Percentiles rank a stretch among this genome's conserved stretches.
Conservation (phyloP, 1,284 basidiomycete species). For the Heterobasidion parviporum region DNA sequence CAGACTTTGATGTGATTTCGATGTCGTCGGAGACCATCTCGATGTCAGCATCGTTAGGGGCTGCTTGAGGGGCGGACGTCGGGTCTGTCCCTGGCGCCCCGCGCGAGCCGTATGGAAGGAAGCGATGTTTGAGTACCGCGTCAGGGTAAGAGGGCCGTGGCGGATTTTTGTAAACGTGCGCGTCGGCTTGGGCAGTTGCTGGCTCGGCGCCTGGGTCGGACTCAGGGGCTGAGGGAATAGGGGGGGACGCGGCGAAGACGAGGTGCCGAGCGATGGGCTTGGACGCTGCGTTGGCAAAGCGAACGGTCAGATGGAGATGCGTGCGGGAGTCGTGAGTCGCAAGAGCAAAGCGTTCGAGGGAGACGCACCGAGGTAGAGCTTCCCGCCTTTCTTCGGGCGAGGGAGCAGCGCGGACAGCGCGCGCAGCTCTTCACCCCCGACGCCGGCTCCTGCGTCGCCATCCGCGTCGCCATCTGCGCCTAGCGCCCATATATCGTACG, state of each 20-base stretch:
- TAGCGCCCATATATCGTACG: slow-evolving; percentile 59
- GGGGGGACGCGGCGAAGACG: slow-evolving; percentile 43
- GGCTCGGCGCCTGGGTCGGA: slow-evolving; percentile 15
- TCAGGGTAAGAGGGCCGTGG: slow-evolving; percentile 50
- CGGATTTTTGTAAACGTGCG: slow-evolving; percentile 33
- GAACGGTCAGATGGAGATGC: too few species aligned
- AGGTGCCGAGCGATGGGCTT: slow-evolving; percentile 50
- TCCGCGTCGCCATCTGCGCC: slow-evolving; percentile 13
- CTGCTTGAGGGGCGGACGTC: slow-evolving; percentile 15
- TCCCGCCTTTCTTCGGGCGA: slow-evolving; percentile 48
- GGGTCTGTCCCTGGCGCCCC: slow-evolving; percentile 7
- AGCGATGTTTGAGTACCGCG: slow-evolving; percentile 54
- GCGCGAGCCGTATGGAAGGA: slow-evolving; percentile 46
- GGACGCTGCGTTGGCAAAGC: slow-evolving; percentile 32
- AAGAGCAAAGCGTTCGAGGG: too few species aligned
- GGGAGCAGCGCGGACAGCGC: slow-evolving; percentile 56
- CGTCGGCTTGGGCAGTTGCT: too few species aligned
- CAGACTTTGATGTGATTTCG: slow-evolving; percentile 7
- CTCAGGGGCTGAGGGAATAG: slow-evolving; percentile 12
- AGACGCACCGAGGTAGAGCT: slow-evolving; percentile 45
- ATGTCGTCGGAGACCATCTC: neutral
- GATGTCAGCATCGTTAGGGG: slow-evolving; percentile 3
- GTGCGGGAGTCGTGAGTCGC: too few species aligned
- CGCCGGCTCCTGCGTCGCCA: neutral
- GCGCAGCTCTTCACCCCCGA: slow-evolving; percentile 57